Evolutionary conservation across 345 rosid genomes (phyloP).

Genomic region (Lepidium sativum): DNA sequence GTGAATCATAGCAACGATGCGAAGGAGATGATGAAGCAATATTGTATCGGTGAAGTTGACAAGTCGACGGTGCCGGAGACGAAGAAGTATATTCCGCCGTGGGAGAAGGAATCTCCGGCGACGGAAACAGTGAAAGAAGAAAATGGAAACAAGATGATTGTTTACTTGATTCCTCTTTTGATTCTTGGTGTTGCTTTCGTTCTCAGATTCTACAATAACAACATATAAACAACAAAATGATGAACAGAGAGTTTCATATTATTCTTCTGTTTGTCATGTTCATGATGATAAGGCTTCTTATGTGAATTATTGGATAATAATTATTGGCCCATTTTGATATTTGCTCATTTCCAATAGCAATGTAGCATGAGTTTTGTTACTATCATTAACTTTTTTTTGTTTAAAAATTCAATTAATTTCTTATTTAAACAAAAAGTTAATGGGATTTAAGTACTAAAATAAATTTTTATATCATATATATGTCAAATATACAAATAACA

Average conservation of each 20-base stretch:
- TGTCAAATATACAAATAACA: too few species aligned
- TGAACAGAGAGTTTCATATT: background rate
- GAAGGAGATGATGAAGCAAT: slow-evolving; percentile 48
- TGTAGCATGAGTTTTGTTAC: background rate
- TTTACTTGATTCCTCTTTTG: slow-evolving; percentile 51
- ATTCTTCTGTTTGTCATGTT: background rate
- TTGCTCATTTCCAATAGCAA: background rate
- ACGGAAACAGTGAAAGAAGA: slow-evolving; percentile 17
- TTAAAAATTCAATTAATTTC: too few species aligned
- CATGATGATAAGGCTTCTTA: background rate
- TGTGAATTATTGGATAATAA: background rate
- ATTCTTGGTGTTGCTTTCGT: slow-evolving; percentile 57
- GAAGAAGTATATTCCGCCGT: slow-evolving; percentile 29
- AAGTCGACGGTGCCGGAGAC: slow-evolving; percentile 38
- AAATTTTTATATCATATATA: too few species aligned
- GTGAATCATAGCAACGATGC: slow-evolving; percentile 70
- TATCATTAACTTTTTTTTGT: too few species aligned
- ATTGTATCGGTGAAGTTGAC: slow-evolving; percentile 58
- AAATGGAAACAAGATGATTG: slow-evolving; percentile 35
- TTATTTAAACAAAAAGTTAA: too few species aligned
- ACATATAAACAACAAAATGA: slow-evolving; percentile 1
- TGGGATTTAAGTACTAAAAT: too few species aligned
- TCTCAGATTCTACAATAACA: slow-evolving; percentile 38
- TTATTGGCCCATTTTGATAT: background rate
- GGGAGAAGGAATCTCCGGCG: slow-evolving; percentile 19